These are phyloP conservation scores for Aspergillus heteromorphus DNA, from an alignment of 495 filamentous ascomycete genomes.

Conservation along the genomic window DNA sequence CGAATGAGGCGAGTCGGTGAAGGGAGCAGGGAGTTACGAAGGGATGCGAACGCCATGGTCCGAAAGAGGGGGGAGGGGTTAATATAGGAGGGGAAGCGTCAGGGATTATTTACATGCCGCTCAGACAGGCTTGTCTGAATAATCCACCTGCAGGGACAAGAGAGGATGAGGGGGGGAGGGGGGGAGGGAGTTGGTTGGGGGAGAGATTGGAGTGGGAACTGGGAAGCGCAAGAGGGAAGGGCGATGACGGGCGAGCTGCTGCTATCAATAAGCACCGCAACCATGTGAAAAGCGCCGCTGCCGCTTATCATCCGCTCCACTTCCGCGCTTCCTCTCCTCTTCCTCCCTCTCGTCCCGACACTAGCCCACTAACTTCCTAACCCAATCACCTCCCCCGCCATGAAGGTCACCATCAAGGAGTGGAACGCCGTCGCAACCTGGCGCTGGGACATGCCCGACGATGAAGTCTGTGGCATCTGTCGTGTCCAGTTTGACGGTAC, in stretches of 20 bases:
- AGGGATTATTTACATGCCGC: slow-evolving; percentile 25
- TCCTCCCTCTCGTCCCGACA: not conserved
- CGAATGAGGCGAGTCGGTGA: slow-evolving; percentile 27
- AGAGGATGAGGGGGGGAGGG: slow-evolving; percentile 1
- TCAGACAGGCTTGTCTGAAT: slow-evolving; percentile 5
- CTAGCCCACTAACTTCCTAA: not conserved
- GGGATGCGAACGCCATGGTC: slow-evolving; percentile 34
- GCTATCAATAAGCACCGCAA: not conserved
- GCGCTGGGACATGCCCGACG: slow-evolving; percentile 96
- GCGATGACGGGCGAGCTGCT: not conserved
- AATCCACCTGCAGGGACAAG: slow-evolving; percentile 6
- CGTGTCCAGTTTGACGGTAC: slow-evolving; percentile 96
- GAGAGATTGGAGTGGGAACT: not conserved
- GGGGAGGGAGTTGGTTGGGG: slow-evolving; percentile 4
- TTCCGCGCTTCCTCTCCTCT: not conserved
- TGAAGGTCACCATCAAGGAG: slow-evolving; percentile 91
- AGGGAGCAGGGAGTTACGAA: slow-evolving; percentile 28
- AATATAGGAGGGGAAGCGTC: slow-evolving; percentile 1
- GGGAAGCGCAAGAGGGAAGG: not conserved
- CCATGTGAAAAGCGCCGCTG: slow-evolving; percentile 30
- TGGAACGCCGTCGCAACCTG: slow-evolving; percentile 94
- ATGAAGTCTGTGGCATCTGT: slow-evolving; percentile 98
- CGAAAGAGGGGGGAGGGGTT: slow-evolving; percentile 2
- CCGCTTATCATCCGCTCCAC: slow-evolving; percentile 14
- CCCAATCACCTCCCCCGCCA: slow-evolving; percentile 9